Evolutionary conservation across 2,329 filamentous ascomycete species (phyloP), one percentile per base, ranked within the genome.

Genomic region (Metarhizium humberi): DNA sequence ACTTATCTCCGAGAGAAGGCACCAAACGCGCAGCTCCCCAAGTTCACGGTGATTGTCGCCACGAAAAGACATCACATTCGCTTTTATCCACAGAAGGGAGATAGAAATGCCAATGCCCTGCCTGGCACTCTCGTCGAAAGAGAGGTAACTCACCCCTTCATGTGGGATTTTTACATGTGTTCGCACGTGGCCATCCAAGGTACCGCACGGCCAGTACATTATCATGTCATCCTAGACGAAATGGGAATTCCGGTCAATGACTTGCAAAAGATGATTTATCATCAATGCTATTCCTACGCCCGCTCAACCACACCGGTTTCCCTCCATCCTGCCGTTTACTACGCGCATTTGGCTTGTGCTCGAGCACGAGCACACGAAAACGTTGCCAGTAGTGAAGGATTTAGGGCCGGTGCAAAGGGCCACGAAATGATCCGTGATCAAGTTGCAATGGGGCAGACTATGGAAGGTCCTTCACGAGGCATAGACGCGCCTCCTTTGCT

Each of bases 11-110:
- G 64, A 36, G 68, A 76, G 6, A 62, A 67, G 3, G 67, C 68
- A 3, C 67, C 64, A 2, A 54, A 51, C 1, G 60, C 61, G 1
- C 60, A 83, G 0, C 53, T 60, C 2, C 74, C 88, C 3, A 88
- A 88, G 67, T 85, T 96, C 64, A 91, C 91, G 0, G 90, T 95
- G 11, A 82, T 96, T 45, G 81, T 97, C 49, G 92, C 89, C 1
- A 92, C 89, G 1, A 99, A 99, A 78, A 87, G 94, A 3, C 94
- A 99, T 62, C 92, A 96, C 64, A 85, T 96, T 53, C 88, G 94
- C 16, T 91, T 96, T 69, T 97, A 97, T 75, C 92, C 94, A 0
- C 78, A 82, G 50, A 70, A 74, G 0, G 71, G 69, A 18, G 94
- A 99, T 66, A 78, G 78, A 51, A 95, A 95, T 60, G 80, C 78